phyloP scores from a whole-genome alignment of 352 stramenopile species.

The Thalassiosira livingstoniorum region DNA sequence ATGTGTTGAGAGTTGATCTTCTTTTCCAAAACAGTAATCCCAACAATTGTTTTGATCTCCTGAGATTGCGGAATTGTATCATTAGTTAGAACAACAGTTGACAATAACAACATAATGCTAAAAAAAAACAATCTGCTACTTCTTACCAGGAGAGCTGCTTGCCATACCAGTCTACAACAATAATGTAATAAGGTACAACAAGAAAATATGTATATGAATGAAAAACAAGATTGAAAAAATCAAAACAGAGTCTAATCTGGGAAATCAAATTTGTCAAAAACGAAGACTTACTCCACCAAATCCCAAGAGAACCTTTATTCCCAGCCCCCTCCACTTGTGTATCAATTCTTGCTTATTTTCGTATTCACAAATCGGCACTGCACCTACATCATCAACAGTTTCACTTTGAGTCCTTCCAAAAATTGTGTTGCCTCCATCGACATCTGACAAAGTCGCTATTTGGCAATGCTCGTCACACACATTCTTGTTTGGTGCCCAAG shows the following conservation, averaged over 20 bases:
- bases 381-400: too few species aligned
- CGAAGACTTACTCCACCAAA: not conserved
- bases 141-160: slow-evolving; percentile 54
- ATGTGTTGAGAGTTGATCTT: slow-evolving; percentile 59
- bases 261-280: not conserved
- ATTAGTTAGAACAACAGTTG: not conserved
- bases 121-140: slow-evolving; percentile 5
- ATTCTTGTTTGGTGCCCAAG: slow-evolving; percentile 49
- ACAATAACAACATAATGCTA: slow-evolving; percentile 1
- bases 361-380: slow-evolving; percentile 37
- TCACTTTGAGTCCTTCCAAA: too few species aligned
- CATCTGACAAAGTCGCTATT: too few species aligned
- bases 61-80: slow-evolving; percentile 2
- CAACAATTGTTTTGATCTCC: slow-evolving; percentile 75
- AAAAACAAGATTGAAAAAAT: not conserved
- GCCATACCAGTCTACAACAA: slow-evolving; percentile 61
- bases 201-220: not conserved
- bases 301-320: not conserved
- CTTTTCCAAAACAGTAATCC: slow-evolving; percentile 80
- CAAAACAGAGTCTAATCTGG: not conserved
- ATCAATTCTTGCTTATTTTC: not conserved
- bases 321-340: not conserved
- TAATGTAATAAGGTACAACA: not conserved
- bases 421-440: too few species aligned
- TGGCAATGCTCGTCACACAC: slow-evolving; percentile 62